phyloP scores from a whole-genome alignment of 169 alveolate species.

The Eimeria zaria region DNA sequence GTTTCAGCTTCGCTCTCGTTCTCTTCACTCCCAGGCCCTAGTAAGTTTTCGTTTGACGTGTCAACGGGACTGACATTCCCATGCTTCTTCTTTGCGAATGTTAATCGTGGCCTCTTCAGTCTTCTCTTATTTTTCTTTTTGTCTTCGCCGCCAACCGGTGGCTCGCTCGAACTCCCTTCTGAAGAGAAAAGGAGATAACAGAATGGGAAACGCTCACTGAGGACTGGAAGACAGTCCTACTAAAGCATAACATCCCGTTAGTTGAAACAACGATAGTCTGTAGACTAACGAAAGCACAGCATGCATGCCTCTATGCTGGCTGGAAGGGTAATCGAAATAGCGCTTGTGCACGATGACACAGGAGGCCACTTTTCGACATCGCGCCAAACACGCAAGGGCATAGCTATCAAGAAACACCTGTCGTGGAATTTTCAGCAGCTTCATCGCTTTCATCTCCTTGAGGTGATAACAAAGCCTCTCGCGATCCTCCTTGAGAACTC shows the following conservation, averaged over 20 bases:
- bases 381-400: not conserved
- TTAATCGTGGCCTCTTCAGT: too few species aligned
- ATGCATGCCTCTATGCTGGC: not conserved
- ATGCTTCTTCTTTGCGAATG: not conserved
- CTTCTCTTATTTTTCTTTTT: not conserved
- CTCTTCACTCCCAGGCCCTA: not conserved
- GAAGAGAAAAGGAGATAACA: not conserved
- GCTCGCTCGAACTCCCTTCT: not conserved
- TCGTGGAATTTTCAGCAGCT: not conserved
- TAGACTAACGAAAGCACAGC: too few species aligned
- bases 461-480: not conserved
- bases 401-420: slow-evolving; percentile 27
- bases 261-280: not conserved
- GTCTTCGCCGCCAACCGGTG: not conserved
- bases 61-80: not conserved
- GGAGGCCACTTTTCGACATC: not conserved
- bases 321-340: not conserved
- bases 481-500: not conserved
- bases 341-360: not conserved
- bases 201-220: too few species aligned
- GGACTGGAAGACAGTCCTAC: not conserved
- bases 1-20: not conserved
- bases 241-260: not conserved
- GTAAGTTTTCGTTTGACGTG: not conserved
- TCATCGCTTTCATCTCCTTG: not conserved